phyloP scores from a whole-genome alignment of 106 monocot genomes.

The Phalaenopsis equestris region DNA sequence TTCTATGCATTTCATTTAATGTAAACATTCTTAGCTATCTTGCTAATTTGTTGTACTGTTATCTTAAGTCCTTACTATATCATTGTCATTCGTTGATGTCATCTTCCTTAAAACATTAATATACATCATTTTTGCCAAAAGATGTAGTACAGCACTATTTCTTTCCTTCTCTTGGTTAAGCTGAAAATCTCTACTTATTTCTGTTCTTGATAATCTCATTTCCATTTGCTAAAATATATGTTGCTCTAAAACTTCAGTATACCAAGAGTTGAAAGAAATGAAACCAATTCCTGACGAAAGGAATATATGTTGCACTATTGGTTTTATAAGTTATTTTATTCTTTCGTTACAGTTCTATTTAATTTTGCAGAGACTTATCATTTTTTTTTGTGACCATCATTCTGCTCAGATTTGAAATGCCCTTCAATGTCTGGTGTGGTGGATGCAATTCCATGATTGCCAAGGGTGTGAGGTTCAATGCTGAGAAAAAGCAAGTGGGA shows the following conservation, averaged over 20 bases:
- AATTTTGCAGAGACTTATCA: constrained; percentile 5
- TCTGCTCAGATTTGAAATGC: constrained; percentile 84
- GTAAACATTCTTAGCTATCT: not conserved
- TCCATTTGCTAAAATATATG: not conserved
- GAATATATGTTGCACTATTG: not conserved
- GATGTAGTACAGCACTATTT: not conserved
- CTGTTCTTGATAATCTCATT: not conserved
- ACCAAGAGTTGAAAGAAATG: not conserved
- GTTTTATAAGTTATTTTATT: not conserved
- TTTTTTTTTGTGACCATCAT: not conserved
- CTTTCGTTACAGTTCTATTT: not conserved
- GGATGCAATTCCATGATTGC: constrained; percentile 99
- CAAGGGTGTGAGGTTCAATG: constrained; percentile 99
- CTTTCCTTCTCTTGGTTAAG: not conserved
- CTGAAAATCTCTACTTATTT: not conserved
- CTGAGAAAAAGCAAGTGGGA: constrained; percentile 99
- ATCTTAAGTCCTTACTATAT: not conserved
- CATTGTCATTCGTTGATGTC: not conserved
- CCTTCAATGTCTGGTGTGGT: constrained; percentile 96
- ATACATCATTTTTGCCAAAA: not conserved
- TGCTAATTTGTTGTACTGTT: not conserved
- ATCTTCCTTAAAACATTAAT: not conserved
- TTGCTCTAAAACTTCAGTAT: not conserved
- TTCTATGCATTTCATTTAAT: not conserved
- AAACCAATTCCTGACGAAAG: not conserved